Percentiles rank a stretch among this genome's conserved stretches.
Conservation (phyloP, 805 yeast genomes). For the Pichia pseudocactophila region DNA sequence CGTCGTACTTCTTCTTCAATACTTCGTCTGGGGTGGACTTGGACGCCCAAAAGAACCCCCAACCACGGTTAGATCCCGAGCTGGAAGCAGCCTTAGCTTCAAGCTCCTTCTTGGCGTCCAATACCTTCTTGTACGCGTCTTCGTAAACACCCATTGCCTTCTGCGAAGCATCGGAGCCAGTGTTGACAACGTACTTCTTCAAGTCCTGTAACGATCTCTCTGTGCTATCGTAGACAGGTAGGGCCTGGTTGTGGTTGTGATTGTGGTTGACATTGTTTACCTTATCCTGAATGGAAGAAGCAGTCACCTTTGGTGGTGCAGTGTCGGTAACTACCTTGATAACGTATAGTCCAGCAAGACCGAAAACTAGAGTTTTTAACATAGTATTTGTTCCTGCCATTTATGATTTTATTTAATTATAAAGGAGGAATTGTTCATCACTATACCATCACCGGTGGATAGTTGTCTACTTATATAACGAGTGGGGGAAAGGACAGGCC, state of each 20-base stretch:
- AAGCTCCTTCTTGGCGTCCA: constrained; percentile 28
- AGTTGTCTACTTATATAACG: background rate
- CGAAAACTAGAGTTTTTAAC: constrained; percentile 15
- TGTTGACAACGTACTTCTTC: background rate
- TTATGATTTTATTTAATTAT: constrained; percentile 62
- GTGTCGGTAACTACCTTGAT: constrained; percentile 5
- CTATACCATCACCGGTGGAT: background rate
- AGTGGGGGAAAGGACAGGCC: constrained; percentile 59
- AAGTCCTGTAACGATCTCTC: constrained; percentile 2
- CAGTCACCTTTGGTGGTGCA: background rate
- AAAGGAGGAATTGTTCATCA: constrained; percentile 59
- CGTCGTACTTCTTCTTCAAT: constrained; percentile 11
- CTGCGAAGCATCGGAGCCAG: constrained; percentile 9
- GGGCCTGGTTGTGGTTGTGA: constrained; percentile 13
- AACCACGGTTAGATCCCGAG: constrained; percentile 19
- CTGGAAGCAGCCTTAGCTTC: constrained; percentile 21
- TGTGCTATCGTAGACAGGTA: background rate
- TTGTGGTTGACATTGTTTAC: constrained; percentile 19
- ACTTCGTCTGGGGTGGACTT: constrained; percentile 26
- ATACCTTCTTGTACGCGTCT: constrained; percentile 19
- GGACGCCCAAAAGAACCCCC: constrained; percentile 9
- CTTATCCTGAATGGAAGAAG: background rate
- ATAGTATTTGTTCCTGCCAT: constrained; percentile 48
- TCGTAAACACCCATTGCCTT: constrained; percentile 17
- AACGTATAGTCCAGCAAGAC: constrained; percentile 22